These are phyloP conservation scores for Candida takata DNA, from an alignment of 805 yeast species.

Conservation along the genomic window DNA sequence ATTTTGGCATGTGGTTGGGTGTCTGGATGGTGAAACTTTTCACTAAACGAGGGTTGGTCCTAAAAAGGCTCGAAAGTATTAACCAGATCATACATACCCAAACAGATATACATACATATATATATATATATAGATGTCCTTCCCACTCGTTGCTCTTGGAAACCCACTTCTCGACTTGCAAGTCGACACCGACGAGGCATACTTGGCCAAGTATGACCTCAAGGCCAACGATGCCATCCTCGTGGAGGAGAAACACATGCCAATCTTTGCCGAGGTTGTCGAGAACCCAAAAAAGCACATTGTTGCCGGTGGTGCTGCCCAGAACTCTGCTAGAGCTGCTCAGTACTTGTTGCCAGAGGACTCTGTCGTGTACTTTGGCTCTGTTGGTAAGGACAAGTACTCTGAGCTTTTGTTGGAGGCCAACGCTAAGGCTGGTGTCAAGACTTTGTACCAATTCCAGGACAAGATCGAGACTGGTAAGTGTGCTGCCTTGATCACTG, in stretches of 20 bases:
- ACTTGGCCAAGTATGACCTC: constrained; percentile 71
- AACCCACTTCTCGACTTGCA: constrained; percentile 89
- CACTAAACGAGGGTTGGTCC: no score
- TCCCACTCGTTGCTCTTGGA: constrained; percentile 76
- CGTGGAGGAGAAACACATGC: constrained; percentile 72
- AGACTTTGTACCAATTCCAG: constrained; percentile 78
- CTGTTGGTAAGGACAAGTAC: constrained; percentile 90
- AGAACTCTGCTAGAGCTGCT: constrained; percentile 98
- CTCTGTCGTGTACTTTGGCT: constrained; percentile 90
- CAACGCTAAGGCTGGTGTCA: constrained; percentile 82
- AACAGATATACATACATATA: no score
- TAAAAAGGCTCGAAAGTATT: no score
- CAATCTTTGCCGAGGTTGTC: constrained; percentile 77
- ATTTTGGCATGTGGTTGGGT: no score
- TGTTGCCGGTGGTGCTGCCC: constrained; percentile 99
- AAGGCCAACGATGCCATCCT: constrained; percentile 93
- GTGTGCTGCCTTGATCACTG: constrained; percentile 93
- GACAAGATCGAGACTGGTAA: constrained; percentile 82
- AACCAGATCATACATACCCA: no score
- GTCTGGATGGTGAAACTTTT: no score
- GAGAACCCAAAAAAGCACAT: constrained; percentile 51
- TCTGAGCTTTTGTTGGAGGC: constrained; percentile 76
- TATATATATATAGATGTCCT: no score
- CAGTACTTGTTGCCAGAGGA: constrained; percentile 78
- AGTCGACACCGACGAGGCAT: constrained; percentile 61